Base-by-base conservation (phyloP, 2,329 filamentous ascomycete species). In the Hypoxylon sp. region DNA sequence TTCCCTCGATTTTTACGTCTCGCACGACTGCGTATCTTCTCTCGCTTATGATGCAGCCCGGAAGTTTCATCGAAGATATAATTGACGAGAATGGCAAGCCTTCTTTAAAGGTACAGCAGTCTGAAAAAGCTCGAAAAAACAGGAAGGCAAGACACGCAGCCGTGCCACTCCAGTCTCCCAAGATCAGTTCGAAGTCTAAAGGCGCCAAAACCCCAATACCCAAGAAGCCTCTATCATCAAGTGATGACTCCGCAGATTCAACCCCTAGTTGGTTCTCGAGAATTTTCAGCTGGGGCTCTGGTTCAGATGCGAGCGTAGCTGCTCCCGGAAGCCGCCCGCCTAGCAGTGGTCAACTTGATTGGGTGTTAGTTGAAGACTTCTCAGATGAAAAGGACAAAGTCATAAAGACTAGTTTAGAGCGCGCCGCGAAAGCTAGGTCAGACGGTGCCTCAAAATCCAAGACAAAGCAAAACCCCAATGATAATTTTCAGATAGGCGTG, bases 1-100 rank as follows among this genome's bases (percentile, higher is more conserved):
- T 99, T 60, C 95, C 96, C 1, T 93, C 96, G 0, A 86, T 98
- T 8, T 99, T 99, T 80, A 98, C 96, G 0, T 97, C 95, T 0
- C 90, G 96, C 74, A 98, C 94, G 0, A 98, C 95, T 0, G 96
- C 96, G 0, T 95, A 98, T 79, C 85, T 99, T 13, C 86, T 99
- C 14, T 97, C 95, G 1, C 94, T 95, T 6, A 85, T 98, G 68
- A 91, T 96, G 64, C 93, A 95, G 57, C 87, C 89, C 0, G 90
- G 91, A 51, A 88, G 85, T 72, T 88, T 88, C 60, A 85, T 89
- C 51, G 87, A 90, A 70, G 86, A 90, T 65, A 83, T 85, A 6
- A 81, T 89, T 17, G 83, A 89, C 63, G 88, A 89, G 64, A 87
- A 90, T 72, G 86, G 87, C 1, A 88, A 89, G 64, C 82, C 87